phyloP scores from a whole-genome alignment of 2,329 filamentous ascomycete genomes.

The Chaetomiaceae sp. region DNA sequence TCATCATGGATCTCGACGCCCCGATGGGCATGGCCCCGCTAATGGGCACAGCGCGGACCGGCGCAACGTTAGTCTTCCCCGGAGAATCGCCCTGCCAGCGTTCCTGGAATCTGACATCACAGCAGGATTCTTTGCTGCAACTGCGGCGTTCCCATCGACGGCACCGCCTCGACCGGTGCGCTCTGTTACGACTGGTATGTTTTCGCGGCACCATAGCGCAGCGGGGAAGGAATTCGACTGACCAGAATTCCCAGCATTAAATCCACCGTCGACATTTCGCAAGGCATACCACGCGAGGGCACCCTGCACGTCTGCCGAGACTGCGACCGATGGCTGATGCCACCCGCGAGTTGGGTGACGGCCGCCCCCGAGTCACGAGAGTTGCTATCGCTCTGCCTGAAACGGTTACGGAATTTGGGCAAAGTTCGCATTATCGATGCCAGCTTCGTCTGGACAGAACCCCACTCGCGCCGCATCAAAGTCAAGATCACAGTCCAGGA shows the following conservation, averaged over 20 bases:
- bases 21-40: conserved; percentile 30
- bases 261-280: conserved; percentile 86
- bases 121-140: conserved; percentile 92
- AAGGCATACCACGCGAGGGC: conserved; percentile 86
- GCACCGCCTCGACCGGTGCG: conserved; percentile 77
- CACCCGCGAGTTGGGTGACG: conserved; percentile 80
- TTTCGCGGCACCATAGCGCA: neutral
- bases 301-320: conserved; percentile 88
- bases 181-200: conserved; percentile 80
- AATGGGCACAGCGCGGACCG: conserved; percentile 27
- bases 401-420: conserved; percentile 78
- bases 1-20: conserved; percentile 32
- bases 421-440: conserved; percentile 95
- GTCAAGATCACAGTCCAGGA: conserved; percentile 93
- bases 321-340: conserved; percentile 89
- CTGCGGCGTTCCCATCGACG: conserved; percentile 93
- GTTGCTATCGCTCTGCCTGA: conserved; percentile 83
- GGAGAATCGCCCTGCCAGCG: neutral
- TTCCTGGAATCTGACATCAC: conserved; percentile 11
- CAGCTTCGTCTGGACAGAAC: conserved; percentile 96
- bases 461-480: conserved; percentile 86
- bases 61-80: conserved; percentile 30
- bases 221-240: neutral
- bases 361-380: conserved; percentile 86
- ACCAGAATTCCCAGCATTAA: conserved; percentile 55